Base-by-base conservation (phyloP, 257 asterid genomes). In the Phtheirospermum japonicum region DNA sequence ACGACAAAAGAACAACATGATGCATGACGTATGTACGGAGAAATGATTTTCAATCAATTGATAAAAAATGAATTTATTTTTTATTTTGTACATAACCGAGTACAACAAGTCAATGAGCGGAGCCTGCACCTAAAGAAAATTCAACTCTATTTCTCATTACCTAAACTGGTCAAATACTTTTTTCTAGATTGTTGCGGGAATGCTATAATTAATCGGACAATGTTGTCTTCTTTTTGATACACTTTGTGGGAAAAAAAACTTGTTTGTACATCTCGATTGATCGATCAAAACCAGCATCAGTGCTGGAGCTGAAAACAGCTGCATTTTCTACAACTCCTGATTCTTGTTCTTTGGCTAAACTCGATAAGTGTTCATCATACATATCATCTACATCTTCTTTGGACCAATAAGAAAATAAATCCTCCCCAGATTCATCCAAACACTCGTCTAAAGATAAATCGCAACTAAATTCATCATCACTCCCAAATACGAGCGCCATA, bases 401-500 rank as follows among this genome's bases (percentile, higher is more conserved):
- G 4, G 67, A 20, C 4, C 61, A 72, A 69, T 60, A 79, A 55
- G 49, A 52, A 40, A 52, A 9, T 7, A 73, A 75, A 13, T 49
- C 42, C 20, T 2, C 53, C 46, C 68, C 67, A 70, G n/a, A n/a
- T n/a, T n/a, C n/a, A n/a, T n/a, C n/a, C n/a, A n/a, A n/a, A n/a
- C 77, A 75, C 40, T 76, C 89, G 45, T 36, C 80, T 11, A 36
- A 2, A 39, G 7, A 39, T 2, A 39, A 39, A 7, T 39, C 46
- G 2, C 7, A 4, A 39, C 46, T 10, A 39, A 39, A 6, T 9
- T 39, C 83, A 17, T 77, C 86, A n/a, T n/a, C n/a, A 60, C 75
- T 55, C 19, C 58, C 90, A 10, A 75, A 70, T 57, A 69, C 72
- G n/a, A 75, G 9, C 51, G 68, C 32, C 3, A 74, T 66, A 6